Evolutionary conservation across 2,329 filamentous ascomycete genomes (phyloP), one percentile per base, ranked within the genome.

Genomic region (Pseudogymnoascus pannorum): DNA sequence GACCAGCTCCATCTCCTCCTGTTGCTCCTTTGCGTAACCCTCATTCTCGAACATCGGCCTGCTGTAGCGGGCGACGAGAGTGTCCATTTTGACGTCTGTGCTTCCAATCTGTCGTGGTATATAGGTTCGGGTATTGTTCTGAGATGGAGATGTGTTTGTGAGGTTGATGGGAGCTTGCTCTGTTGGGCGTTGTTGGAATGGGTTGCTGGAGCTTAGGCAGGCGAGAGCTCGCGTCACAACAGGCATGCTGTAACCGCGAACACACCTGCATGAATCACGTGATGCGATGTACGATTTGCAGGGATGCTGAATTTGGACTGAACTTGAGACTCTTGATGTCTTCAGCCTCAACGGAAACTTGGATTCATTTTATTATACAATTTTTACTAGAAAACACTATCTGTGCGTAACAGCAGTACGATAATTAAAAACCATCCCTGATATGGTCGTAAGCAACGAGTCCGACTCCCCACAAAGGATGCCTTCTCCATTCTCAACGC

Each of bases 1-100:
- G 71, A 79, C 79, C 72, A 89, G 81, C 69, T 88, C 78, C 29
- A 36, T 20, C 71, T 92, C 87, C 74, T 90, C 82, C 72, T 91
- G 83, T 69, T 91, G 86, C 72, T 92, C 83, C 70, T 88, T 82
- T 60, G 82, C 80, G 72, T 87, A 85, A 70, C 84, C 82, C 76
- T 95, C 89, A 70, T 84, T 79, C 74, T 87, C 81, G 75, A 86
- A 86, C 64, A 87, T 81, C 71, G 92, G 86, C 70, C 87, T 87
- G 78, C 88, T 91, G 84, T 97, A 97, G 76, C 88, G 89, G 69
- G 92, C 87, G 70, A 99, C 91, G 74, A 99, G 86, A 70, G 91
- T 85, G 77, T 99, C 91, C 94, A 99, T 99, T 62, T 68, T 69
- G 66, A 60, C 44, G 44, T 51, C 44, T 7, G 44, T 51, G 44